Base-by-base conservation (phyloP, 225 moss, liverwort and hornwort species). In the Neckera pumila region DNA sequence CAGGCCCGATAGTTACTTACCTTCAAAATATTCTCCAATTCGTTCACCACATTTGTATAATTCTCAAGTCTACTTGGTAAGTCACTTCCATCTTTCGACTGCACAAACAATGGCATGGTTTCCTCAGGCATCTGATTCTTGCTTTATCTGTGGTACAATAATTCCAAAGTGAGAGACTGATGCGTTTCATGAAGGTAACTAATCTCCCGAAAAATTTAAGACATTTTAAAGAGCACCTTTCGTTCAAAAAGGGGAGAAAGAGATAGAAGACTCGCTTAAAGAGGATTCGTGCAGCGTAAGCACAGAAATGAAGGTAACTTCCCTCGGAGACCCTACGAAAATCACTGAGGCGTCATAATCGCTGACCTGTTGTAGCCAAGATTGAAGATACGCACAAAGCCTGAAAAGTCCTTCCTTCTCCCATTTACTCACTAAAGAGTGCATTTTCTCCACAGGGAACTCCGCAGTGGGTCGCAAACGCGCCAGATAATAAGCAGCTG, bases 331-430 rank as follows among this genome's bases (percentile, higher is more conserved):
- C 15, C 40, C 40, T 27, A 79, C 2, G 28, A 79, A 79, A 45
- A 49, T 74, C 75, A 75, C 58, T 31, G 66, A 76, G 58, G 58
- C 81, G 58, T 70, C n/a, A 90, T 11, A 60, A 81, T 73, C 49
- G 45, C 65, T 42, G 77, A 95, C 96, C 95, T 94, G 93, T 61
- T 91, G 80, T 33, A 94, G 89, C 93, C 93, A 96, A 88, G 87
- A 88, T 45, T 89, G 90, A 67, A 96, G 92, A 80, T 87, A 92
- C 63, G 82, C 91, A 87, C 89, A 89, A 58, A 96, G 93, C 86
- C 91, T 92, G 20, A 88, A 81, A 82, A 96, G 85, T 85, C 96
- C 96, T 69, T 92, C 93, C 84, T 92, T 92, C 89, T 96, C 96
- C 93, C 93, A 92, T 76, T 85, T 90, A 86, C 92, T 93, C 67